Evolutionary conservation across 306 rosid species (phyloP).

Genomic region (Vigna trinervia): DNA sequence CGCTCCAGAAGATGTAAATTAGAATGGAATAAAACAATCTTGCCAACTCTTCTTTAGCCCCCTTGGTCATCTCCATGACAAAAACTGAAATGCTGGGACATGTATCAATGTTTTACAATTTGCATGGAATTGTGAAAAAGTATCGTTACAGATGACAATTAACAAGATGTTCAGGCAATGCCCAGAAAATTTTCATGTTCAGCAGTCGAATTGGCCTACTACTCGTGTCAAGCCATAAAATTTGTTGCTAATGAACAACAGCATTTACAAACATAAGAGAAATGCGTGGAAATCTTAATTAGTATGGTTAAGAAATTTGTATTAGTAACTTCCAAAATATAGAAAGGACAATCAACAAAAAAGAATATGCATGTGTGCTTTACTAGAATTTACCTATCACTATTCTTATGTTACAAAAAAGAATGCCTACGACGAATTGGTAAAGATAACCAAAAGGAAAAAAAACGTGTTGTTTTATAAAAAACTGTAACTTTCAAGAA

Average conservation of each 20-base stretch:
- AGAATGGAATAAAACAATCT: conserved; percentile 29
- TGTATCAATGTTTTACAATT: conserved; percentile 35
- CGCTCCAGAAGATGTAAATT: conserved; percentile 38
- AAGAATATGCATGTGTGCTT: conserved; percentile 40
- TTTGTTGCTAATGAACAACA: conserved; percentile 27
- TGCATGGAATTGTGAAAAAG: conserved; percentile 1
- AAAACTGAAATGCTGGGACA: conserved; percentile 51
- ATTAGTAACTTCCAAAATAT: conserved; percentile 21
- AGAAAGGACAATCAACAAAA: conserved; percentile 40
- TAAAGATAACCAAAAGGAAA: conserved; percentile 40
- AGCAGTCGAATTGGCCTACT: conserved; percentile 21
- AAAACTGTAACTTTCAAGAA: conserved; percentile 40
- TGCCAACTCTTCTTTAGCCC: conserved; percentile 42
- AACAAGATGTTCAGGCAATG: conserved; percentile 30
- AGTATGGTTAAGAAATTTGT: conserved; percentile 33
- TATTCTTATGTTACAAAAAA: conserved; percentile 56
- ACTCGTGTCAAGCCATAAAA: conserved; percentile 19
- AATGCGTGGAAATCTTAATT: conserved; percentile 31
- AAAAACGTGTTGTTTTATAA: conserved; percentile 16
- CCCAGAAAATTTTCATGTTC: conserved; percentile 19
- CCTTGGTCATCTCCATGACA: conserved; percentile 44
- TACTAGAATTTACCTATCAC: conserved; percentile 44
- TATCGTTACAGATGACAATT: conserved; percentile 11
- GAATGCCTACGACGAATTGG: conserved; percentile 54
- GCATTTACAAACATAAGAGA: conserved; percentile 32